Evolutionary conservation across 108 stramenopile genomes (phyloP).

Genomic region (Cyclostephanos invisitatus): DNA sequence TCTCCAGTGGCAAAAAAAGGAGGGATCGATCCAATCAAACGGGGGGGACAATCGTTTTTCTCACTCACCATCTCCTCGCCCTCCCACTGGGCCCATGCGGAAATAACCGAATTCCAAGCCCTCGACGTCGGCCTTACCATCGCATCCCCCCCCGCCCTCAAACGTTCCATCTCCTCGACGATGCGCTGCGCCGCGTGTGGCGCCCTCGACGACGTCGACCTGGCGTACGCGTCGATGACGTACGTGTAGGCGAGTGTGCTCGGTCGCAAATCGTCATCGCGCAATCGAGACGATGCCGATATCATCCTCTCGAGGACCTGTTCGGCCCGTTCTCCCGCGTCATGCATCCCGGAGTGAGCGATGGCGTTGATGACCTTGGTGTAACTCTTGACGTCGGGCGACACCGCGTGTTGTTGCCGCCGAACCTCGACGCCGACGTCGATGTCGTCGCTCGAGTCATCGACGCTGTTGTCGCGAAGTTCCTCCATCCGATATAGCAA

Average conservation of each 20-base stretch:
- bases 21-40: too few species aligned
- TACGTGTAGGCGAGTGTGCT: slow-evolving; percentile 42
- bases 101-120: slow-evolving; percentile 46
- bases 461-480: slow-evolving; percentile 11
- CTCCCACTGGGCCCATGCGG: slow-evolving; percentile 35
- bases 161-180: slow-evolving; percentile 36
- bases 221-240: slow-evolving; percentile 42
- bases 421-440: too few species aligned
- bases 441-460: neutral
- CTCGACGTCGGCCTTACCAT: slow-evolving; percentile 36
- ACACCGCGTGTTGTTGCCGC: slow-evolving; percentile 10
- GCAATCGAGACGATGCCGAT: neutral
- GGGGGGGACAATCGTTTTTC: too few species aligned
- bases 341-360: slow-evolving; percentile 44
- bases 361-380: slow-evolving; percentile 75
- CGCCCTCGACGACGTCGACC: slow-evolving; percentile 13
- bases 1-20: too few species aligned
- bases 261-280: slow-evolving; percentile 15
- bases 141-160: slow-evolving; percentile 11
- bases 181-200: slow-evolving; percentile 37
- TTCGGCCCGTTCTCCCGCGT: slow-evolving; percentile 64
- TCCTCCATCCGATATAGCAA: slow-evolving; percentile 68
- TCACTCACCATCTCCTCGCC: slow-evolving; percentile 14
- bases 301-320: slow-evolving; percentile 45
- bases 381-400: slow-evolving; percentile 67